A percentile compares a stretch with the other conserved stretches of the same genome.
Conservation (phyloP, 2,329 filamentous ascomycete species). For the Nigrospora oryzae region DNA sequence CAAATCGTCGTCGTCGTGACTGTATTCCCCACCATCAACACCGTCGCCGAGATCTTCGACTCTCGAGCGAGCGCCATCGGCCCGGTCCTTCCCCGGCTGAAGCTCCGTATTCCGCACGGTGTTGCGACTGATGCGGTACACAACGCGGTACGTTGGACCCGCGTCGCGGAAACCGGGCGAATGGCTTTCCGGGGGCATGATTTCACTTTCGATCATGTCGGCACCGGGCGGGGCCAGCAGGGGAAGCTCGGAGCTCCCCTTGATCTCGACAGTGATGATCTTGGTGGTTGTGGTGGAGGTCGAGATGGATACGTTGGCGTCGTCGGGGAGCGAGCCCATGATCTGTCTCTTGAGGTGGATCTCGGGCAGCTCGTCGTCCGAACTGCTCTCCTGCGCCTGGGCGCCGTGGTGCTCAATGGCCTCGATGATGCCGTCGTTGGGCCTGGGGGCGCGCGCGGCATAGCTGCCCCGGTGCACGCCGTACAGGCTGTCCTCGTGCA, state of each 20-base stretch:
- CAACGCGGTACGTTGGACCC: slow-evolving; percentile 40
- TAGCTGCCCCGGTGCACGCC: slow-evolving; percentile 18
- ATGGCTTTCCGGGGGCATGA: slow-evolving; percentile 10
- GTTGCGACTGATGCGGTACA: slow-evolving; percentile 50
- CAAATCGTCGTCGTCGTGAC: slow-evolving; percentile 1
- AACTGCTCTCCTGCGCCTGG: slow-evolving; percentile 13
- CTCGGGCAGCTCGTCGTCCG: slow-evolving; percentile 36
- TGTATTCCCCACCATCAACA: neutral
- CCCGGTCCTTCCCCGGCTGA: slow-evolving; percentile 17
- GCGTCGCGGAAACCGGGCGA: slow-evolving; percentile 12
- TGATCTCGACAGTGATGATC: slow-evolving; percentile 56
- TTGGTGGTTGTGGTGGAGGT: slow-evolving; percentile 52
- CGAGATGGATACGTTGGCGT: slow-evolving; percentile 51
- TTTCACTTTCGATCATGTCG: slow-evolving; percentile 44
- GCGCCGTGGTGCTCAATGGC: slow-evolving; percentile 25
- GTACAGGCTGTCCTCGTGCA: slow-evolving; percentile 30
- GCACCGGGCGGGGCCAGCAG: slow-evolving; percentile 49
- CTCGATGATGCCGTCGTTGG: slow-evolving; percentile 19
- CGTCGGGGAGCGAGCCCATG: slow-evolving; percentile 42
- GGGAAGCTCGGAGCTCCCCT: slow-evolving; percentile 39
- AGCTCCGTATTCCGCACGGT: slow-evolving; percentile 34
- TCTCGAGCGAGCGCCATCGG: slow-evolving; percentile 12
- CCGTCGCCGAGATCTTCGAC: slow-evolving; percentile 15
- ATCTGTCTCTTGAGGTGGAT: slow-evolving; percentile 44
- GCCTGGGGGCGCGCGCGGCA: slow-evolving; percentile 11